Percentiles rank a stretch among this genome's conserved stretches.
Conservation (phyloP, 2,329 filamentous ascomycete genomes). For the Aspergillus pseudotamarii region DNA sequence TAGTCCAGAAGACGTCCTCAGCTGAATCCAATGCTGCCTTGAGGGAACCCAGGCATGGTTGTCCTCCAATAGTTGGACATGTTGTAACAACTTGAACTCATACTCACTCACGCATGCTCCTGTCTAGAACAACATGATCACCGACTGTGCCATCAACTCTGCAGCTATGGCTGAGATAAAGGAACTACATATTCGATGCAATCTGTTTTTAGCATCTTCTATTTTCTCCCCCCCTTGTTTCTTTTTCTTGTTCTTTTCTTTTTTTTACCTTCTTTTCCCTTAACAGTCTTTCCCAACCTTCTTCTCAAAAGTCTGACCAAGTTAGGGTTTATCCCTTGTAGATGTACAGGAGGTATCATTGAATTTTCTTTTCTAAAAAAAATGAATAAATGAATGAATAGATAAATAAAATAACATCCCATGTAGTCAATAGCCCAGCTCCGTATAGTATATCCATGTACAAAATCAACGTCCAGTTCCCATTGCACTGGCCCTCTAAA, state of each 20-base stretch:
- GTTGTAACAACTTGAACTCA: neutral
- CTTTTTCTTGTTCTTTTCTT: neutral
- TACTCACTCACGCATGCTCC: neutral
- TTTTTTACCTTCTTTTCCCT: neutral
- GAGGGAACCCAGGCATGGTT: neutral
- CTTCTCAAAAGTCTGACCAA: neutral
- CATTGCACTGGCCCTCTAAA: neutral
- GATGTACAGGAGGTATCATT: neutral
- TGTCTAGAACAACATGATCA: neutral
- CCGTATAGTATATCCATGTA: neutral
- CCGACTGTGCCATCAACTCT: neutral
- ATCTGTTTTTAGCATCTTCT: neutral
- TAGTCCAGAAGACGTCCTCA: neutral
- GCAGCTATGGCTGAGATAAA: neutral
- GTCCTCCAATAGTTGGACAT: neutral
- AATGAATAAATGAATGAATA: neutral
- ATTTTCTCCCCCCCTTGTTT: neutral
- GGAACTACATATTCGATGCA: neutral
- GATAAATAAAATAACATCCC: neutral
- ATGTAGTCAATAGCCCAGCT: neutral
- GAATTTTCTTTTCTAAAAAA: no score
- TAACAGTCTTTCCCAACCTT: neutral
- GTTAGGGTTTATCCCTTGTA: neutral
- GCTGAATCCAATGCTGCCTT: neutral
- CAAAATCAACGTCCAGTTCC: neutral